phyloP scores from a whole-genome alignment of 1,139 yeast species.

The Meyerozyma sp. region DNA sequence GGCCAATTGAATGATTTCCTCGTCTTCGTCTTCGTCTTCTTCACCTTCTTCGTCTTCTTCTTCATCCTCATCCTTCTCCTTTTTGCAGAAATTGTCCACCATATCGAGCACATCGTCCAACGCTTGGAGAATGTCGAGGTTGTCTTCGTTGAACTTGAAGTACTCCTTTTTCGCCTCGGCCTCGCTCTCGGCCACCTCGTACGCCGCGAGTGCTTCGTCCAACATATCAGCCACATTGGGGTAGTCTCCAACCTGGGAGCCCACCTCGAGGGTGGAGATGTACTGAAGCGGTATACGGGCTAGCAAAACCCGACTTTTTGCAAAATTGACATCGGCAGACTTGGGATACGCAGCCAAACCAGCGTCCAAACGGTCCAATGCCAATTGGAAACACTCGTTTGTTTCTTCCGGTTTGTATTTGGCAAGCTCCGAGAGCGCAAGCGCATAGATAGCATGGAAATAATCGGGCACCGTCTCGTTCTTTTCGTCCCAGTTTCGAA shows the following conservation, averaged over 20 bases:
- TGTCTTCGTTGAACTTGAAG: slow-evolving; percentile 29
- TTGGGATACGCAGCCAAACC: slow-evolving; percentile 52
- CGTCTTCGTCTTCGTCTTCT: slow-evolving; percentile 19
- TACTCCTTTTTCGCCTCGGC: slow-evolving; percentile 23
- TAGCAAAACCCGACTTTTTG: slow-evolving; percentile 51
- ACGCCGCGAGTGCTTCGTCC: slow-evolving; percentile 36
- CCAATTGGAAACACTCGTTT: slow-evolving; percentile 57
- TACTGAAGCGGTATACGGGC: slow-evolving; percentile 55
- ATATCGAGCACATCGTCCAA: slow-evolving; percentile 64
- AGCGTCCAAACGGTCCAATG: slow-evolving; percentile 60
- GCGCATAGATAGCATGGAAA: slow-evolving; percentile 71
- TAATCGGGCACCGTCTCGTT: slow-evolving; percentile 43
- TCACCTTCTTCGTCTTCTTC: slow-evolving; percentile 29
- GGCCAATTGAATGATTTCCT: slow-evolving; percentile 29
- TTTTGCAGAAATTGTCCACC: slow-evolving; percentile 58
- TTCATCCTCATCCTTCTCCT: slow-evolving; percentile 39
- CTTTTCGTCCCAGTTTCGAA: slow-evolving; percentile 39
- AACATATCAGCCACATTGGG: slow-evolving; percentile 33
- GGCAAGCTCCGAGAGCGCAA: slow-evolving; percentile 66
- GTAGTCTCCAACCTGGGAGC: slow-evolving; percentile 21
- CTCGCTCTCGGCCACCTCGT: slow-evolving; percentile 38
- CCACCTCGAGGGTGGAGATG: slow-evolving; percentile 43
- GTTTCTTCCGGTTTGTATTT: slow-evolving; percentile 41
- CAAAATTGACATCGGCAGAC: slow-evolving; percentile 43
- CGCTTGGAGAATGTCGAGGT: slow-evolving; percentile 47